Conservation (phyloP, 1,284 basidiomycete genomes). For the Ceratorhiza oryzae-sativae region DNA sequence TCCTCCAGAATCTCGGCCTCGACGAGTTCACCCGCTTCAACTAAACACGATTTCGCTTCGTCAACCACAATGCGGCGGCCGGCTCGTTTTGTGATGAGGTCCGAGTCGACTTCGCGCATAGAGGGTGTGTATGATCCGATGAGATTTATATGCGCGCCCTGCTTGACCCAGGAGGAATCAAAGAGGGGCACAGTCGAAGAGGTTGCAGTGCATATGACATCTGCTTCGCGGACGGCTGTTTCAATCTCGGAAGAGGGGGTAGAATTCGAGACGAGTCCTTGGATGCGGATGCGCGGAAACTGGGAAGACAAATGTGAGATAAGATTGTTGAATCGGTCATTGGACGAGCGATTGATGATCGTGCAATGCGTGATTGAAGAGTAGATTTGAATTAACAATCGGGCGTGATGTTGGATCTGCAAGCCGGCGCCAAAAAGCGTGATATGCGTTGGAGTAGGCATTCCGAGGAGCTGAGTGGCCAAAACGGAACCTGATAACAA, state of each 20-base stretch:
- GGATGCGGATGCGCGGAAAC: constrained; percentile 54
- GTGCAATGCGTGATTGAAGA: constrained; percentile 62
- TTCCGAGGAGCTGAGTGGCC: constrained; percentile 63
- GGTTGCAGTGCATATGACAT: constrained; percentile 79
- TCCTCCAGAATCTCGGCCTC: constrained; percentile 53
- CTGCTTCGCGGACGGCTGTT: constrained; percentile 53
- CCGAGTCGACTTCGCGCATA: constrained; percentile 77
- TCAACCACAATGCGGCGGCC: constrained; percentile 69
- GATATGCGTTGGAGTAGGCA: constrained; percentile 55
- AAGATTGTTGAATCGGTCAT: constrained; percentile 60
- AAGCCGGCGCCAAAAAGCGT: constrained; percentile 80
- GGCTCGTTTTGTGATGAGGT: constrained; percentile 60
- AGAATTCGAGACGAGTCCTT: constrained; percentile 22
- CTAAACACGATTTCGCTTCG: constrained; percentile 68
- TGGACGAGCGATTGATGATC: constrained; percentile 69
- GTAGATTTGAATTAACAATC: constrained; percentile 66
- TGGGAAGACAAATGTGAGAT: constrained; percentile 52
- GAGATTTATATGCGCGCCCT: constrained; percentile 74
- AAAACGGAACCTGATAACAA: constrained; percentile 76
- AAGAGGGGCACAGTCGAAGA: constrained; percentile 76
- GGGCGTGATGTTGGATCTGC: constrained; percentile 70
- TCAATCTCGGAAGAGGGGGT: constrained; percentile 45
- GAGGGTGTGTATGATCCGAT: constrained; percentile 83
- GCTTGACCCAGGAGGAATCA: constrained; percentile 63
- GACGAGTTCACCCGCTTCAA: constrained; percentile 82